Conservation (phyloP, 495 filamentous ascomycete genomes). For the Hypoxylon trugodes region DNA sequence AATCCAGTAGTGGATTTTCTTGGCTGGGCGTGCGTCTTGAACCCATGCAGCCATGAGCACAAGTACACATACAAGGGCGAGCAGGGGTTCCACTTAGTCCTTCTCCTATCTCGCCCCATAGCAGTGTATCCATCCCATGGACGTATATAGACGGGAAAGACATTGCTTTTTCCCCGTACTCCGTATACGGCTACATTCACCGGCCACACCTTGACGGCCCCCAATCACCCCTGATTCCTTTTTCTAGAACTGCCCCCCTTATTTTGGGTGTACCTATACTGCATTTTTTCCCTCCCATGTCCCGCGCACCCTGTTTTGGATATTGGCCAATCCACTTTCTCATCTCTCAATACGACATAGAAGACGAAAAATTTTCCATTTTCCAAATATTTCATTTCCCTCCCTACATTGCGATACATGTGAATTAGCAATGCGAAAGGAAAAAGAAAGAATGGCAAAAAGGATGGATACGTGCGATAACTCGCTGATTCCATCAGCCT, state of each 20-base stretch:
- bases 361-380: constrained; percentile 46
- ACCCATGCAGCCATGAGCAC: constrained; percentile 40
- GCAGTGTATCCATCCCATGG: background rate
- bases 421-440: constrained; percentile 1
- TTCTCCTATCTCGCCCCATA: constrained; percentile 9
- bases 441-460: constrained; percentile 21
- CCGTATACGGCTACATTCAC: constrained; percentile 37
- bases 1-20: constrained; percentile 43
- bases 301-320: constrained; percentile 19
- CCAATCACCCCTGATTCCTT: constrained; percentile 35
- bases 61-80: constrained; percentile 11
- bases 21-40: constrained; percentile 22
- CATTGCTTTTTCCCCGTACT: constrained; percentile 32
- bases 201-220: constrained; percentile 46
- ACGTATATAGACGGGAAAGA: constrained; percentile 20
- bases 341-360: constrained; percentile 47
- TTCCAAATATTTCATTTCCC: constrained; percentile 45
- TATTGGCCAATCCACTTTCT: constrained; percentile 41
- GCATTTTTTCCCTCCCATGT: constrained; percentile 41
- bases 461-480: constrained; percentile 28
- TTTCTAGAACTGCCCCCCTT: constrained; percentile 49
- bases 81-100: constrained; percentile 15
- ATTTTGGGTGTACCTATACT: constrained; percentile 31
- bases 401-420: constrained; percentile 28
- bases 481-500: constrained; percentile 29